Percentiles rank a stretch among this genome's conserved stretches.
Evolutionary conservation across 306 rosid genomes (phyloP).

Genomic region (Pachyrhizus erosus): DNA sequence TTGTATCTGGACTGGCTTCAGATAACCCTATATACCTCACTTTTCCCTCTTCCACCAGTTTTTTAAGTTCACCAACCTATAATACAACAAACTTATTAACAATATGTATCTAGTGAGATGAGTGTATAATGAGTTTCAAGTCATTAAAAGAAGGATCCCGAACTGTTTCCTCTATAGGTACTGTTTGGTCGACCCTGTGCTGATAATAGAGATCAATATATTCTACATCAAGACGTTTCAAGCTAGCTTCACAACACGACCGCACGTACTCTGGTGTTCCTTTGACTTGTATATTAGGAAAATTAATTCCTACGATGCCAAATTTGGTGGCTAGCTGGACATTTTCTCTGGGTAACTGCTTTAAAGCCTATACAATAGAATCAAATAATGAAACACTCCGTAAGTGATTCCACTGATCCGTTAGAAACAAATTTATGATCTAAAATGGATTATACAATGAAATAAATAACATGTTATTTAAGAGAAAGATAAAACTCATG

Average conservation of each 20-base stretch:
- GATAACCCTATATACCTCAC: slow-evolving; percentile 73
- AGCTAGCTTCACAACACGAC: slow-evolving; percentile 75
- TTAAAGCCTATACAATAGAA: slow-evolving; percentile 60
- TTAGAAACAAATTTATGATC: background rate
- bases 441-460: too few species aligned
- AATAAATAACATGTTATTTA: background rate
- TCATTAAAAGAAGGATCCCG: slow-evolving; percentile 1
- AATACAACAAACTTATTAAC: background rate
- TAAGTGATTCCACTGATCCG: background rate
- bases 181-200: slow-evolving; percentile 58
- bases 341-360: slow-evolving; percentile 68
- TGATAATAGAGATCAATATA: slow-evolving; percentile 86
- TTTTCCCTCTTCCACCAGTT: slow-evolving; percentile 83
- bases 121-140: background rate
- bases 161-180: slow-evolving; percentile 83
- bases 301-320: slow-evolving; percentile 40
- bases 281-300: slow-evolving; percentile 26
- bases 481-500: background rate
- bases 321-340: slow-evolving; percentile 80
- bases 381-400: background rate
- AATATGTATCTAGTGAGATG: background rate
- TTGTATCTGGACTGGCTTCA: slow-evolving; percentile 78
- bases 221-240: slow-evolving; percentile 72
- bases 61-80: slow-evolving; percentile 79
- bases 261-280: slow-evolving; percentile 80